Evolutionary conservation across 768 basidiomycete species (phyloP).

Genomic region (Leccinum boreale): DNA sequence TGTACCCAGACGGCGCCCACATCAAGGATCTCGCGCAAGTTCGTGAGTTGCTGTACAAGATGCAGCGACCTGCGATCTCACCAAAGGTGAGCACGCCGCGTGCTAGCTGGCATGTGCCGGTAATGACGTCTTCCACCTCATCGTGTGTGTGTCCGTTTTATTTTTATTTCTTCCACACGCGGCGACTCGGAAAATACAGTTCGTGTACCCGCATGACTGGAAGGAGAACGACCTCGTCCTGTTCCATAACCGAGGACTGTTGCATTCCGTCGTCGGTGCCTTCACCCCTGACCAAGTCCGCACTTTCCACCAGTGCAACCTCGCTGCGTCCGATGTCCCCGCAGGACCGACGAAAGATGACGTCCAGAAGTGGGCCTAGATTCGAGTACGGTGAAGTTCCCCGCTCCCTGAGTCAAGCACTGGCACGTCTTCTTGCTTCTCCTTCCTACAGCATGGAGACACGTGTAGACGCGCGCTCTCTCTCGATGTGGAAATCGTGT

Average conservation of each 20-base stretch:
- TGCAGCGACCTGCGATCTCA: conserved; percentile 88
- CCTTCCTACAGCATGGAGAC: neutral
- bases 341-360: conserved; percentile 46
- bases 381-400: neutral
- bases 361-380: conserved; percentile 41
- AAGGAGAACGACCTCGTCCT: conserved; percentile 59
- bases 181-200: conserved; percentile 21
- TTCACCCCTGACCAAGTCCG: conserved; percentile 47
- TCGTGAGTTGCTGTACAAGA: conserved; percentile 72
- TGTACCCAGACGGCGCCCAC: conserved; percentile 82
- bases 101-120: neutral
- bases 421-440: neutral
- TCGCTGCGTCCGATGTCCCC: conserved; percentile 51
- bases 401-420: neutral
- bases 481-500: neutral
- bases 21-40: conserved; percentile 71
- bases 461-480: neutral
- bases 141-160: neutral
- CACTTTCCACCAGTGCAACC: conserved; percentile 56
- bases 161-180: neutral
- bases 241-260: conserved; percentile 70
- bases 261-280: conserved; percentile 69
- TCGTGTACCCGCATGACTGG: conserved; percentile 92
- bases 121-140: neutral
- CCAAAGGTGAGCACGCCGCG: conserved; percentile 46